A percentile compares a stretch with the other conserved stretches of the same genome.
phyloP scores from a whole-genome alignment of 257 asterid species.

The Anisodus acutangulus region DNA sequence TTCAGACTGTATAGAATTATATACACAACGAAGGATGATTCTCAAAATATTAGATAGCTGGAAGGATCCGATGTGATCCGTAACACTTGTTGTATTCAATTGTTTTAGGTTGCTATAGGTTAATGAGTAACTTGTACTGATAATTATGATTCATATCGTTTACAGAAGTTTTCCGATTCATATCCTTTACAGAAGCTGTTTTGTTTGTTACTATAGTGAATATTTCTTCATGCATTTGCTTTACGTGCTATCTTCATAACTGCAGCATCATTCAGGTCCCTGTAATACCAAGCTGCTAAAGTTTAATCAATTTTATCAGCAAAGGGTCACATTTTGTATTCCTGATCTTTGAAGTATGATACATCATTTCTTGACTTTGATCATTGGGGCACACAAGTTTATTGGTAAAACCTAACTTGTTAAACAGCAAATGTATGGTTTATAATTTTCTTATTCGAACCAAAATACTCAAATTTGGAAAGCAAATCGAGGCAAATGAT shows the following conservation, averaged over 20 bases:
- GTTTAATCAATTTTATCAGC: background rate
- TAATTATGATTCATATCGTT: constrained; percentile 16
- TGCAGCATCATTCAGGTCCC: background rate
- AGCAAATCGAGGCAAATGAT: background rate
- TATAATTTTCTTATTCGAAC: background rate
- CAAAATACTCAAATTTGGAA: background rate
- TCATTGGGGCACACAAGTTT: background rate
- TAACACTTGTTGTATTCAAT: constrained; percentile 39
- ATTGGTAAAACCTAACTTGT: background rate
- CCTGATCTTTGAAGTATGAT: background rate
- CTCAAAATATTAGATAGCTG: constrained; percentile 49
- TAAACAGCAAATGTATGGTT: background rate
- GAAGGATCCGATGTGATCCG: constrained; percentile 54
- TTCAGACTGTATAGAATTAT: constrained; percentile 59
- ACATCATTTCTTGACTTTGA: background rate
- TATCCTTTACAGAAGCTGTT: constrained; percentile 17
- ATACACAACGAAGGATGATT: constrained; percentile 47
- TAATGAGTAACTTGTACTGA: constrained; percentile 45
- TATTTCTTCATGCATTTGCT: constrained; percentile 10
- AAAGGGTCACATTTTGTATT: background rate
- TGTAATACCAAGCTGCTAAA: background rate
- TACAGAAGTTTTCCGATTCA: background rate
- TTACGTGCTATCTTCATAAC: background rate
- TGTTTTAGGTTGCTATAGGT: constrained; percentile 48
- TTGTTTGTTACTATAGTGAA: constrained; percentile 48